Base-by-base conservation (phyloP, 2,329 filamentous ascomycete species). In the Zalaria sp. region DNA sequence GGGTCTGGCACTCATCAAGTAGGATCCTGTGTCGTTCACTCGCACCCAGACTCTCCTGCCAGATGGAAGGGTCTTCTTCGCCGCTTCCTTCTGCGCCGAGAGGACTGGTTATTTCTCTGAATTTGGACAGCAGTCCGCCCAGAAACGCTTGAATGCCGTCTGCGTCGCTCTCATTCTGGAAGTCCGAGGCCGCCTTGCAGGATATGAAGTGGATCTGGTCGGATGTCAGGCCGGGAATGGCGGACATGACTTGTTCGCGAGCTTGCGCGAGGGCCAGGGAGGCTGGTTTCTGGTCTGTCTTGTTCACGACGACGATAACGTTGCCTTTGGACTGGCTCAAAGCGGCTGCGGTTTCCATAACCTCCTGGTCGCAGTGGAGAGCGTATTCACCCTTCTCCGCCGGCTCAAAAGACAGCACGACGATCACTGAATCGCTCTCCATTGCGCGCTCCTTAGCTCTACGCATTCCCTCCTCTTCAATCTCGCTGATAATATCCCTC, bases 381-480 rank as follows among this genome's bases (percentile, higher is more conserved):
- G 34, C 52, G 45, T 6, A 42, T 10, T 43, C 39, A 10, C 47
- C 43, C 9, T 50, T 53, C 1, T 57, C 57, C 61, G 5, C 54
- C 49, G 3, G 57, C 53, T 93, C 83, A 34, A 94, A 62, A 4
- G 85, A 84, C 5, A 85, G 74, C 42, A 98, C 72, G 5, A 83
- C 81, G 38, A 96, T 71, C 36, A 96, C 75, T 4, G 96, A 70
- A 62, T 98, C 86, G 7, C 89, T 89, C 40, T 88, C 79, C 27
- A 78, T 63, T 0, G 89, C 91, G 52, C 83, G 81, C 45, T 79
- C 75, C 57, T 81, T 85, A 5, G 91, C 91, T 39, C 91, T 73
- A 39, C 82, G 77, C 55, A 98, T 96, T 1, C 91, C 91, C 60
- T 98, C 91, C 56, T 80, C 68, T 56, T 98, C 91, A 26, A 98